Evolutionary conservation across 768 basidiomycete genomes (phyloP).

Genomic region (Leccinum sublutescens): DNA sequence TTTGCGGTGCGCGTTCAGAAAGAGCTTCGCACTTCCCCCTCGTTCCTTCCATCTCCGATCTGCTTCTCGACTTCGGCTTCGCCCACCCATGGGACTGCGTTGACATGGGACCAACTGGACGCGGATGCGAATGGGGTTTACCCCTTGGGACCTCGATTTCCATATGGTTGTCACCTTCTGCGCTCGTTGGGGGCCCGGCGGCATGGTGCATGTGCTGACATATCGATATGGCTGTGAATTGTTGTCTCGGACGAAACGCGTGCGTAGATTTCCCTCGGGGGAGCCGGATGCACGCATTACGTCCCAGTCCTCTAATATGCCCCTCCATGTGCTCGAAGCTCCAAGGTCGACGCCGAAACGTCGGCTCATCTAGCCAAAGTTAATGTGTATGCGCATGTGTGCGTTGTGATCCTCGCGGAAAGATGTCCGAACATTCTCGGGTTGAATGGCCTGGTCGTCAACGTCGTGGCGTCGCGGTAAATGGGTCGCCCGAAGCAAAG

Average conservation of each 20-base stretch:
- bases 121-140: conserved; percentile 8
- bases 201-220: conserved; percentile 1
- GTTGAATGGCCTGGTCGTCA: conserved; percentile 1
- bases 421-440: conserved; percentile 1
- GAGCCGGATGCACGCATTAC: conserved; percentile 8
- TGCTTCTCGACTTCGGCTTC: conserved; percentile 23
- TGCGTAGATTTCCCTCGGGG: not conserved
- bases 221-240: not conserved
- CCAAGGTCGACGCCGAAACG: conserved; percentile 1
- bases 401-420: conserved; percentile 11
- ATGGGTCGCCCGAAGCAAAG: conserved; percentile 2
- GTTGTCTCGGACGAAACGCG: not conserved
- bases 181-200: conserved; percentile 1
- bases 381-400: not conserved
- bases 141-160: not conserved
- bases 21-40: conserved; percentile 14
- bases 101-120: conserved; percentile 16
- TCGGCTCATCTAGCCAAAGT: conserved; percentile 2
- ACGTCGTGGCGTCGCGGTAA: conserved; percentile 7
- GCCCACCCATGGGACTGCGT: conserved; percentile 1
- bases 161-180: not conserved
- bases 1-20: conserved; percentile 12
- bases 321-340: conserved; percentile 13
- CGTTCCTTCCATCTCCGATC: conserved; percentile 25
- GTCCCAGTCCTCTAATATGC: conserved; percentile 1